phyloP scores from a whole-genome alignment of 768 basidiomycete genomes.

The Ramaria sp. region DNA sequence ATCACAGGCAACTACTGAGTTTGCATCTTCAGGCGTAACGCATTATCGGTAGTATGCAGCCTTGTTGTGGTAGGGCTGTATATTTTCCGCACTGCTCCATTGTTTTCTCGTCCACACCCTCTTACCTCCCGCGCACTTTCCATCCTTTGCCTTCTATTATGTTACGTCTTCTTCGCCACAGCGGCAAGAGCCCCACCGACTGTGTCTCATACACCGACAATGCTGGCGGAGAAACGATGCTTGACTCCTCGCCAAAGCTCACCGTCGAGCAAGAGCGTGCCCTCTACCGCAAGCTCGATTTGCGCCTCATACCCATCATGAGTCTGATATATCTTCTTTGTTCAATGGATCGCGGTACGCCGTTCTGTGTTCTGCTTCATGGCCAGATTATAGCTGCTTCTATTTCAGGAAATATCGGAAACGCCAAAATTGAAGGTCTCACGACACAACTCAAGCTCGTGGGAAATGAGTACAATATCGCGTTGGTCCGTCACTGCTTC shows the following conservation, averaged over 20 bases:
- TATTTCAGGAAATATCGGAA: constrained; percentile 24
- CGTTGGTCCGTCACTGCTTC: background rate
- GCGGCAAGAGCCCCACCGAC: no score
- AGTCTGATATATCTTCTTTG: constrained; percentile 29
- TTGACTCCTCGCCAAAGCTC: constrained; percentile 30
- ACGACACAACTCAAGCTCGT: constrained; percentile 18
- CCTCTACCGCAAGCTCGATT: constrained; percentile 49
- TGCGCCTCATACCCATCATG: constrained; percentile 26
- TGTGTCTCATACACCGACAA: constrained; percentile 12
- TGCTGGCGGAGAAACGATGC: constrained; percentile 34
- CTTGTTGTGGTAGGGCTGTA: no score
- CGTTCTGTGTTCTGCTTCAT: background rate
- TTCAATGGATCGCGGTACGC: constrained; percentile 27
- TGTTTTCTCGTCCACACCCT: no score
- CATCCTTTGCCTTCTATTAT: no score
- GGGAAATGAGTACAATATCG: constrained; percentile 5
- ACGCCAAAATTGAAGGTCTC: constrained; percentile 43
- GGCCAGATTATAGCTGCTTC: background rate
- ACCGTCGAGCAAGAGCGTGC: constrained; percentile 39
- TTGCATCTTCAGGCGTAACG: no score
- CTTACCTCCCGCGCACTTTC: no score
- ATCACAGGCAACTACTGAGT: no score
- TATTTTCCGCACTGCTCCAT: no score
- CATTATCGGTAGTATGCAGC: no score
- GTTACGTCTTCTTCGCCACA: no score